Evolutionary conservation across 2,329 filamentous ascomycete species (phyloP), one percentile per base, ranked within the genome.

Genomic region (Fusarium aywerte): DNA sequence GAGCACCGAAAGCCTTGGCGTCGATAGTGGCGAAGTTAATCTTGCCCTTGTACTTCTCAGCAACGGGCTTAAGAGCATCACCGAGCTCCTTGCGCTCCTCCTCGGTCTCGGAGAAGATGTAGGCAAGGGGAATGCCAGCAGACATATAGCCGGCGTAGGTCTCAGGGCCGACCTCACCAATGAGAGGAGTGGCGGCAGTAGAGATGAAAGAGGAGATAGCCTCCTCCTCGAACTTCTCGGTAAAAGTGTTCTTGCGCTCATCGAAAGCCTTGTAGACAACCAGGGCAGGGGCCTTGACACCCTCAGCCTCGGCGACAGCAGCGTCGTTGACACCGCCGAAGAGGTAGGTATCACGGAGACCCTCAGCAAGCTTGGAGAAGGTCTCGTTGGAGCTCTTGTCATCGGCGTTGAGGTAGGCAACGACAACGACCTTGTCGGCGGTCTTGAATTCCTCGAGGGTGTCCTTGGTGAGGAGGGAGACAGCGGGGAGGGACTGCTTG

Each of bases 1-100:
- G 96, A 73, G 95, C 93, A 78, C 96, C 96, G 77, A 96, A 99
- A 63, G 91, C 81, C 85, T 92, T 92, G 72, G 96, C 94, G 77
- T 99, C 96, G 75, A 99, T 98, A 76, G 93, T 97, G 70, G 94
- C 96, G 79, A 99, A 96, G 90, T 97, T 98, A 85, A 99, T 88
- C 80, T 89, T 89, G 81, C 96, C 95, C 83, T 94, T 95, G 86
- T 93, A 89, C 84, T 95, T 91, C 84, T 96, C 87, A 64, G 96
- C 96, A 71, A 99, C 81, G 70, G 92, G 86, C 86, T 93, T 97
- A 76, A 99, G 85, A 67, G 88, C 84, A 69, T 90, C 87, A 72
- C 90, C 84, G 71, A 97, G 89, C 76, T 89, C 83, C 76, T 90
- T 87, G 74, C 96, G 94, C 87, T 97, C 93, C 83, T 98, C 95